Conservation (phyloP, 2,329 filamentous ascomycete genomes). For the Coleophoma cylindrospora region DNA sequence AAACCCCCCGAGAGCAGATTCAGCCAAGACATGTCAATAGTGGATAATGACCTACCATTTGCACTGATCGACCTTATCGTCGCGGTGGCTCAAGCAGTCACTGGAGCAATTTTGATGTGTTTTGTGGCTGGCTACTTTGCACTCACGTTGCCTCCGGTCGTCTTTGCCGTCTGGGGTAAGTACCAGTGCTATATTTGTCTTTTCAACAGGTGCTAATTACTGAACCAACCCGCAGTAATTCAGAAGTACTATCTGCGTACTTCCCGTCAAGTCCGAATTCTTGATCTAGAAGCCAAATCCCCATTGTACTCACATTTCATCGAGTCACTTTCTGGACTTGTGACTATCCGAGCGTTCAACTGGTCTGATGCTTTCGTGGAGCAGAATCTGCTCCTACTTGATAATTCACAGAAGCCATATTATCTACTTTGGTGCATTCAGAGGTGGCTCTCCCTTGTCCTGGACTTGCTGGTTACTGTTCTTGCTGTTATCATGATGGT, state of each 20-base stretch:
- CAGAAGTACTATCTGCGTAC: conserved; percentile 39
- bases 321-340: conserved; percentile 35
- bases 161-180: conserved; percentile 13
- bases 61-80: conserved; percentile 7
- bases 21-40: conserved; percentile 17
- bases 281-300: conserved; percentile 35
- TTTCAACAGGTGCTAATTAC: neutral
- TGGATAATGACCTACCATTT: conserved; percentile 20
- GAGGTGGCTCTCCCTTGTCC: conserved; percentile 46
- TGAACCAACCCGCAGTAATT: neutral
- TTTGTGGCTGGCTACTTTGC: conserved; percentile 31
- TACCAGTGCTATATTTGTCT: neutral
- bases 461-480: conserved; percentile 17
- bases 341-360: conserved; percentile 37
- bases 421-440: conserved; percentile 55
- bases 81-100: conserved; percentile 29
- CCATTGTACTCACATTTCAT: conserved; percentile 39
- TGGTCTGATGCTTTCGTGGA: conserved; percentile 25
- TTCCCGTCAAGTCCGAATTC: conserved; percentile 37
- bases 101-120: conserved; percentile 29
- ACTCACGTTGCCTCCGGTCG: conserved; percentile 33
- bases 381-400: conserved; percentile 39
- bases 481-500: conserved; percentile 27
- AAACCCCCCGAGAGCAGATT: conserved; percentile 5
- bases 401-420: conserved; percentile 50